Evolutionary conservation across 345 rosid genomes (phyloP).

Genomic region (Rhizophora mangle): DNA sequence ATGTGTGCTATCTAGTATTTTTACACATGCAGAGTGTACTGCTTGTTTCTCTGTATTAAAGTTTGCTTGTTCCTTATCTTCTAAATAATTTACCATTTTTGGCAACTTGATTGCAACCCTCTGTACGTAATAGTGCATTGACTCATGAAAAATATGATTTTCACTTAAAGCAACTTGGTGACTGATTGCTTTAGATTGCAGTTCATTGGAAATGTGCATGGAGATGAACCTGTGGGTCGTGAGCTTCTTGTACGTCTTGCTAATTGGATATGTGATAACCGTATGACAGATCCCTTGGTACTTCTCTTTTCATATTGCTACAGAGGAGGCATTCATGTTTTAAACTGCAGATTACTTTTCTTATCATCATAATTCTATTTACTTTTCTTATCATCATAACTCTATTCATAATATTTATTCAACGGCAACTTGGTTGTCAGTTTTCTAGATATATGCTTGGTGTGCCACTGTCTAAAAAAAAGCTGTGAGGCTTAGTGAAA

Average conservation of each 20-base stretch:
- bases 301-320: slow-evolving; percentile 11
- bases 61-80: too few relatives aligned
- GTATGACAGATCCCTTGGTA: slow-evolving; percentile 75
- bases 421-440: too few relatives aligned
- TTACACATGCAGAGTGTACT: too few relatives aligned
- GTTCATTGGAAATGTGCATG: slow-evolving; percentile 95
- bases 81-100: too few relatives aligned
- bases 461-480: too few relatives aligned
- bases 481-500: too few relatives aligned
- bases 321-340: not conserved
- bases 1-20: too few relatives aligned
- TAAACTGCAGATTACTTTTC: not conserved
- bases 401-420: not conserved
- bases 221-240: slow-evolving; percentile 95
- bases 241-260: slow-evolving; percentile 77
- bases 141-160: not conserved
- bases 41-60: too few relatives aligned
- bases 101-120: not conserved
- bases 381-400: slow-evolving; percentile 6
- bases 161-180: slow-evolving; percentile 11
- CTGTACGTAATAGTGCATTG: not conserved
- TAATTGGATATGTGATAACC: slow-evolving; percentile 91
- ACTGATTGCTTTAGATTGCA: slow-evolving; percentile 32
- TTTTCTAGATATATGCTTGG: too few relatives aligned
- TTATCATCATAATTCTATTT: slow-evolving; percentile 4